Evolutionary conservation across 106 monocot species (phyloP), one percentile per base, ranked within the genome.

Genomic region (Allium cepa): DNA sequence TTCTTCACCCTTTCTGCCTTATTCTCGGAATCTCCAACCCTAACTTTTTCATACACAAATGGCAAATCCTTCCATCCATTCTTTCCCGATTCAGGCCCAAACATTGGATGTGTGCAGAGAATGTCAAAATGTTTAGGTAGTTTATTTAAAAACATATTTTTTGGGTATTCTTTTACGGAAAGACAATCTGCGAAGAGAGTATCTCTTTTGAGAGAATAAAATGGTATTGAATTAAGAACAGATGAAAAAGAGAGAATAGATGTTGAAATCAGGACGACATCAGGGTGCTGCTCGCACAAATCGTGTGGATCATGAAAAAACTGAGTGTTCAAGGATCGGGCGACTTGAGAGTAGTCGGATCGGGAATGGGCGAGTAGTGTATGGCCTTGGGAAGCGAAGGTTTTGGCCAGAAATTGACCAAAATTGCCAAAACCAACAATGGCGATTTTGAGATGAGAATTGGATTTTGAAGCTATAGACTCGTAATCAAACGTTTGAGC

Each of bases 81-180:
- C 61, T 67, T 67, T 17, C 75, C 89, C 62, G 79, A 80, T 69
- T 90, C 89, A 10, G 89, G 89, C 26, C 89, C 89, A 64, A 90
- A 90, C 89, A 90, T 90, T 8, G 89, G 89, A 72, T 90, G 89
- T 49, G 85, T 90, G 76, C 89, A 90, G 63, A 90, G 57, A 50
- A 90, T 70, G 75, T 90, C 89, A 57, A 83, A 90, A n/a, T 76
- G 69, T 7, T 17, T 47, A 7, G 89, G 89, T 10, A 90, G 72
- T 8, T 60, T 46, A 15, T 73, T 71, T 9, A 85, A 55, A 36
- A 90, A 49, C 17, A 85, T 75, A 62, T 69, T 78, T 17, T 63
- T 68, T 0, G 88, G 88, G 76, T 81, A 88, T 63, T 88, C 88
- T 22, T 22, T 22, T 22, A 22, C 22, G 22, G 22, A 22, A 22